A percentile compares a stretch with the other conserved stretches of the same genome.
Conservation (phyloP, 2,329 filamentous ascomycete species). For the Aureobasidium leucospermi region DNA sequence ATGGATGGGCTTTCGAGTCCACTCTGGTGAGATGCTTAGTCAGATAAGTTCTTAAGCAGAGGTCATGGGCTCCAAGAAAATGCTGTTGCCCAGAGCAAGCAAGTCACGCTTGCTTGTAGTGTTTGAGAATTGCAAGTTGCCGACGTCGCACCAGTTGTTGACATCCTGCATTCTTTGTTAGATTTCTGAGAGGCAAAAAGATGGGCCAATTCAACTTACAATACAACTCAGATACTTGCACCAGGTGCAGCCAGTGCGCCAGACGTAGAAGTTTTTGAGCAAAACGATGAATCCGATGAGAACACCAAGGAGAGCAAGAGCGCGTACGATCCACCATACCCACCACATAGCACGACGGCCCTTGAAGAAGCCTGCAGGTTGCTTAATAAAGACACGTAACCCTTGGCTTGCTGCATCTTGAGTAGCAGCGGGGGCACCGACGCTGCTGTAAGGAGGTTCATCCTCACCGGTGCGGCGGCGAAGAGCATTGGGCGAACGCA, state of each 20-base stretch:
- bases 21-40: no score
- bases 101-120: conserved; percentile 16
- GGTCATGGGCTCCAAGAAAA: conserved; percentile 4
- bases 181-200: background rate
- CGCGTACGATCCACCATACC: conserved; percentile 90
- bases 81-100: conserved; percentile 9
- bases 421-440: conserved; percentile 23
- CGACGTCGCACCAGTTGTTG: conserved; percentile 59
- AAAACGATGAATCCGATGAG: conserved; percentile 80
- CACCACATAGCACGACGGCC: conserved; percentile 92
- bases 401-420: conserved; percentile 17
- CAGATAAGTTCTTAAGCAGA: background rate
- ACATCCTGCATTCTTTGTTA: conserved; percentile 42
- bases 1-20: background rate
- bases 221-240: conserved; percentile 93
- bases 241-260: conserved; percentile 71
- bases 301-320: conserved; percentile 68
- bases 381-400: conserved; percentile 39
- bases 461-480: conserved; percentile 66
- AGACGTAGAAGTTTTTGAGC: conserved; percentile 83
- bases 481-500: conserved; percentile 79
- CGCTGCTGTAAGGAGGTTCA: conserved; percentile 61
- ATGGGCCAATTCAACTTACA: conserved; percentile 49
- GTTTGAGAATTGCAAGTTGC: conserved; percentile 31
- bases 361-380: conserved; percentile 71